Evolutionary conservation across 148 eudicot species (phyloP), one percentile per base, ranked within the genome.

Genomic region (Rhododendron henanense): DNA sequence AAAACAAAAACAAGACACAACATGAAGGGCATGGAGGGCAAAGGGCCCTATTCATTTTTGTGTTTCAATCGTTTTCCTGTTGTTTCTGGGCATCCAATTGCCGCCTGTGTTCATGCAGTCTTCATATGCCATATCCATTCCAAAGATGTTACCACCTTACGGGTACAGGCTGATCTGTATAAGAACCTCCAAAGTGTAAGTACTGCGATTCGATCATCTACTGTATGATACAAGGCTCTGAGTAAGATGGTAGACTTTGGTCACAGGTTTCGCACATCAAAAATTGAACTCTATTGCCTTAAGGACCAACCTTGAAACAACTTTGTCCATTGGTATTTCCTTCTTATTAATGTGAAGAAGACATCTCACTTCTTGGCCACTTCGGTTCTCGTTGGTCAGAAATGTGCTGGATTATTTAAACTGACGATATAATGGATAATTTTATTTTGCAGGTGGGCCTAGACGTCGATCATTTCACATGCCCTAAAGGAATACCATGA

Each of bases 1-100:
- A 4, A 39, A 39, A 39, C 44, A 39, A 5, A 39, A 39, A 39
- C 44, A 39, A 39, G 41, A 39, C 41, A 39, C 41, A 39, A 5
- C 5, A 5, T 41, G 44, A 41, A 41, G 99, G 99, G 85, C 92
- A 81, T 91, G 98, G 98, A 94, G 99, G 88, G 99, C 95, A 93
- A 93, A 95, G 74, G 71, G 19, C 39, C 47, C 35, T 45, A 37
- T 10, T 37, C 31, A 1, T 14, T 39, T 50, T 21, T n/a, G 71
- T 67, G 31, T 35, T 31, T 28, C 0, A 9, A 16, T 71, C 18
- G 0, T 85, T 80, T 41, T 63, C 37, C 21, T 69, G 39, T 14
- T 48, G 19, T 14, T 33, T 35, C 47, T 50, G 31, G n/a, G 55
- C 35, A 45, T n/a, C 82, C 59, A 13, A 48, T 47, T 47, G 33